Evolutionary conservation across 192 early-diverging fungal genomes (phyloP).

Genomic region (Rhizophagus clarus): DNA sequence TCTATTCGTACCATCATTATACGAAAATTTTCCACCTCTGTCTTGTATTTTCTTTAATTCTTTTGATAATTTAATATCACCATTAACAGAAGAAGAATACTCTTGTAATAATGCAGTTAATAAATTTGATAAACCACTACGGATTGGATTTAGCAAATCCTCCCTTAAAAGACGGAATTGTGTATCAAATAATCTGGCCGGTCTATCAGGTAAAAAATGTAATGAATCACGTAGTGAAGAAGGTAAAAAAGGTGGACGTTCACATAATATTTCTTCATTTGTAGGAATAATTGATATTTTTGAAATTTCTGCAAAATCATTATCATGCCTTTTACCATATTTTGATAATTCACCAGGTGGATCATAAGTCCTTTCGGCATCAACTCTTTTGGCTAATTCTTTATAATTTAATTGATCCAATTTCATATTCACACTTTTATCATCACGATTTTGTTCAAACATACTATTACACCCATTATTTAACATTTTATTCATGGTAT

Average conservation of each 20-base stretch:
- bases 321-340: slow-evolving; percentile 54
- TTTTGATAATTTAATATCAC: too few relatives aligned
- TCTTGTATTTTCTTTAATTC: slow-evolving; percentile 5
- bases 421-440: too few relatives aligned
- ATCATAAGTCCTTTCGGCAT: not conserved
- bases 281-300: slow-evolving; percentile 59
- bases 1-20: too few relatives aligned
- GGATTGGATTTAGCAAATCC: slow-evolving; percentile 54
- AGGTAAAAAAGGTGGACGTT: slow-evolving; percentile 49
- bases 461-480: not conserved
- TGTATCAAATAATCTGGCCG: slow-evolving; percentile 52
- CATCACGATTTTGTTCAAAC: too few relatives aligned
- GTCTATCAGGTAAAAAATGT: slow-evolving; percentile 50
- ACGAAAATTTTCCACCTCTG: too few relatives aligned
- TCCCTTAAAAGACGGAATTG: slow-evolving; percentile 65
- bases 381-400: not conserved
- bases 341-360: slow-evolving; percentile 37
- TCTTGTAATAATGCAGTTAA: slow-evolving; percentile 10
- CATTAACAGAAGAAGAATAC: not conserved
- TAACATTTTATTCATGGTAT: slow-evolving; percentile 16
- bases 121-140: slow-evolving; percentile 46
- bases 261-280: slow-evolving; percentile 47
- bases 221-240: slow-evolving; percentile 35
- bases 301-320: slow-evolving; percentile 48
- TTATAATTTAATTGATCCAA: too few relatives aligned